Percentiles rank a stretch among this genome's conserved stretches.
These are phyloP conservation scores for Coemansia interrupta DNA, from an alignment of 192 early-diverging fungal species.

Conservation along the genomic window DNA sequence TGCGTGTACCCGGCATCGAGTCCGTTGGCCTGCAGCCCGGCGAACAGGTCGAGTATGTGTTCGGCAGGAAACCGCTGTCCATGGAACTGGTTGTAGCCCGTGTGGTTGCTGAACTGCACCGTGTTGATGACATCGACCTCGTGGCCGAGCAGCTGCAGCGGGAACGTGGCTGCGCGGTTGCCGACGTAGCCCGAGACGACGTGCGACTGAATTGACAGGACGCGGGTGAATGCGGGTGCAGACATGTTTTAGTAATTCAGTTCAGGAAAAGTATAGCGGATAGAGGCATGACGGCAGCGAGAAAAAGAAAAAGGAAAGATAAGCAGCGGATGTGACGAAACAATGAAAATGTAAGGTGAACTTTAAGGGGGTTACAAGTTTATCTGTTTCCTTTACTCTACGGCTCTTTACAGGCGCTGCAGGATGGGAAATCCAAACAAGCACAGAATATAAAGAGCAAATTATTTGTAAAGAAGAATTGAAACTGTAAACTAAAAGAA, in stretches of 20 bases:
- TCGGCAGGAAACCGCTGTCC: constrained; percentile 65
- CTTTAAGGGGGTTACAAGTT: too few species aligned
- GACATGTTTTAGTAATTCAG: constrained; percentile 1
- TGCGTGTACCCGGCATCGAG: constrained; percentile 71
- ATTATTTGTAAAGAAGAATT: neutral
- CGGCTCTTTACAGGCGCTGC: too few species aligned
- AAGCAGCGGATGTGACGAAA: too few species aligned
- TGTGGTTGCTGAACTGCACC: constrained; percentile 93
- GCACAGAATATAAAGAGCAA: neutral
- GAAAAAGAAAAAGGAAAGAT: too few species aligned
- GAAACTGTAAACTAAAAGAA: neutral
- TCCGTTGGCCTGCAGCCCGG: constrained; percentile 70
- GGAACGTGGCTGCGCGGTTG: constrained; percentile 90
- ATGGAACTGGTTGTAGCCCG: constrained; percentile 72
- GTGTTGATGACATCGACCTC: constrained; percentile 93
- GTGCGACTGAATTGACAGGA: constrained; percentile 60
- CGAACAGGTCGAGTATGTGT: constrained; percentile 65
- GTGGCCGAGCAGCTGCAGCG: constrained; percentile 83
- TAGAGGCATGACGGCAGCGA: too few species aligned
- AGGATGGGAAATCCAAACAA: neutral
- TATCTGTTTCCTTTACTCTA: too few species aligned
- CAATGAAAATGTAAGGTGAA: too few species aligned
- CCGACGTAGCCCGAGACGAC: constrained; percentile 68
- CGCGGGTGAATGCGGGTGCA: constrained; percentile 12
- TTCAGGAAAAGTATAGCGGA: neutral